Evolutionary conservation across 495 filamentous ascomycete species (phyloP).

Genomic region (Aspergillus panamensis): DNA sequence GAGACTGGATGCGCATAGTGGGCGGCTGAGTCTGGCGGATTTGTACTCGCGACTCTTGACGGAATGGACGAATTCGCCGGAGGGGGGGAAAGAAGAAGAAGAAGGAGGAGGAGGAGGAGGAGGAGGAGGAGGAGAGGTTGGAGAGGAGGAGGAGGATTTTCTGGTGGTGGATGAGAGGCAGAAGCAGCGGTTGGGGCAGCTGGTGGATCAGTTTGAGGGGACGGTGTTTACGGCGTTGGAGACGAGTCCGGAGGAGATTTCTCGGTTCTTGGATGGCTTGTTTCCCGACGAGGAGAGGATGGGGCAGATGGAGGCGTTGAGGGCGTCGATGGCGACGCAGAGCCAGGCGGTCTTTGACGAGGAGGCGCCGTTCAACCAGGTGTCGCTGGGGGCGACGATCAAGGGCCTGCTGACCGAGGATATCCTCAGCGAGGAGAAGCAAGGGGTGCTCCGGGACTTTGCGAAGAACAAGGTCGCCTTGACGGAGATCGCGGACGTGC

Average conservation of each 20-base stretch:
- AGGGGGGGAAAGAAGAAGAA: neutral
- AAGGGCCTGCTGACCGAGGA: constrained; percentile 49
- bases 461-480: constrained; percentile 46
- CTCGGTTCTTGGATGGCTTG: constrained; percentile 42
- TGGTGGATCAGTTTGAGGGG: constrained; percentile 47
- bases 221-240: constrained; percentile 48
- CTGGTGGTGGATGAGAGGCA: constrained; percentile 27
- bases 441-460: constrained; percentile 50
- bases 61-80: constrained; percentile 46
- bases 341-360: constrained; percentile 17
- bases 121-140: neutral
- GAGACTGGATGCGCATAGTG: constrained; percentile 45
- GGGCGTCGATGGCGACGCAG: neutral
- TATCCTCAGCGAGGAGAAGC: constrained; percentile 54
- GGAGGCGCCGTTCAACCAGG: constrained; percentile 35
- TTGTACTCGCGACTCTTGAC: constrained; percentile 56
- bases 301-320: constrained; percentile 33
- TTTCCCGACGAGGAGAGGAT: constrained; percentile 33
- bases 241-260: constrained; percentile 39
- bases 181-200: constrained; percentile 25
- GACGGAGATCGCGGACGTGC: constrained; percentile 54
- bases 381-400: constrained; percentile 40
- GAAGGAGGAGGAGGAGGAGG: neutral
- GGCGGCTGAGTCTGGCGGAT: constrained; percentile 51
- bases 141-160: constrained; percentile 17